Percentiles rank a stretch among this genome's conserved stretches.
These are phyloP conservation scores for Oryza coarctata DNA, from an alignment of 176 grass and related monocot species.

Conservation along the genomic window DNA sequence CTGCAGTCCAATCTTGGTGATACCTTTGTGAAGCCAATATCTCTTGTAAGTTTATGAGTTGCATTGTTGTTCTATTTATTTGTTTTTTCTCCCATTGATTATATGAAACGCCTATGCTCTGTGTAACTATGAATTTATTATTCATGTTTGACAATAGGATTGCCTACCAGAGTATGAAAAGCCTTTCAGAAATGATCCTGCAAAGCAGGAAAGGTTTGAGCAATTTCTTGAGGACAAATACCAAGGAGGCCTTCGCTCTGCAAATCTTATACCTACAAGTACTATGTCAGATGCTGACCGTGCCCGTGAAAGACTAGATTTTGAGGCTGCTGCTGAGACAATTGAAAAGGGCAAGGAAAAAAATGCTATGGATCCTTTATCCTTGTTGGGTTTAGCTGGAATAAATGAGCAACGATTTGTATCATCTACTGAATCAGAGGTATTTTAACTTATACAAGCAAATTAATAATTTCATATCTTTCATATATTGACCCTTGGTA, in stretches of 20 bases:
- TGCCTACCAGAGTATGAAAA: slow-evolving; percentile 56
- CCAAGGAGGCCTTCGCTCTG: slow-evolving; percentile 72
- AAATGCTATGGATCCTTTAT: slow-evolving; percentile 41
- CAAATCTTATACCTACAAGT: slow-evolving; percentile 34
- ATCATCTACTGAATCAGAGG: slow-evolving; percentile 61
- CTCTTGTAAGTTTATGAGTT: slow-evolving; percentile 61
- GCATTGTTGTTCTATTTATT: background rate
- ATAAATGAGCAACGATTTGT: slow-evolving; percentile 65
- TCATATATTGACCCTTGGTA: slow-evolving; percentile 31
- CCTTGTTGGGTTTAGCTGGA: slow-evolving; percentile 45
- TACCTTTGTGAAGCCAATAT: slow-evolving; percentile 73
- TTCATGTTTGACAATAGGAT: slow-evolving; percentile 54
- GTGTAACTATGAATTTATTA: slow-evolving; percentile 32
- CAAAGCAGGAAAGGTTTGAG: slow-evolving; percentile 89
- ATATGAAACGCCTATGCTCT: slow-evolving; percentile 13
- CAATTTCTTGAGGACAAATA: slow-evolving; percentile 91
- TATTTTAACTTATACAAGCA: slow-evolving; percentile 30
- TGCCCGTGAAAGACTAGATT: slow-evolving; percentile 87
- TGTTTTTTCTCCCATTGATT: background rate
- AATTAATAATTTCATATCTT: slow-evolving; percentile 4
- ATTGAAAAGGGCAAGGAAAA: slow-evolving; percentile 73
- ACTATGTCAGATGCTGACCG: slow-evolving; percentile 77
- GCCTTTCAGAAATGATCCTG: slow-evolving; percentile 81
- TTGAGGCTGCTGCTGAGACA: slow-evolving; percentile 86
- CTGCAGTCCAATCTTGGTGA: slow-evolving; percentile 71